A percentile compares a stretch with the other conserved stretches of the same genome.
Evolutionary conservation across 164 flowering plant species (phyloP).

Genomic region (Warburgia ugandensis): DNA sequence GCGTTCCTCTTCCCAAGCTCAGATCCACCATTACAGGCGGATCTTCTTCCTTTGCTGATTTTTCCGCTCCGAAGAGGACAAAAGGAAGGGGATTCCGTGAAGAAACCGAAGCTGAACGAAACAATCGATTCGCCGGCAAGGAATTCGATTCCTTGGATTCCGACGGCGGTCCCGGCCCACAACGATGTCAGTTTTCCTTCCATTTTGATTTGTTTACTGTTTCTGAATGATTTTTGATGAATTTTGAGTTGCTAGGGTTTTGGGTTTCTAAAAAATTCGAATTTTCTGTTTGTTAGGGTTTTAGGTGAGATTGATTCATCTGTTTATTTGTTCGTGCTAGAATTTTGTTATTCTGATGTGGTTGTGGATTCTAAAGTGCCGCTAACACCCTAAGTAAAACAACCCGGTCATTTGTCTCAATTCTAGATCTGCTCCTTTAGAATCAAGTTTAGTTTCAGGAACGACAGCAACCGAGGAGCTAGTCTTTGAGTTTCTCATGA

Average conservation of each 20-base stretch:
- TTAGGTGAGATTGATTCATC: too few relatives aligned
- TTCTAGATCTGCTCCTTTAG: too few relatives aligned
- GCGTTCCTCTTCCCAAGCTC: constrained; percentile 52
- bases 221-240: neutral
- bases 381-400: too few relatives aligned
- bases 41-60: constrained; percentile 14
- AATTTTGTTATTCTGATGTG: too few relatives aligned
- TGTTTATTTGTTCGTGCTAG: too few relatives aligned
- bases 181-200: constrained; percentile 48
- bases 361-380: too few relatives aligned
- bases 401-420: too few relatives aligned
- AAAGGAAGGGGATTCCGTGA: constrained; percentile 87
- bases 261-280: neutral
- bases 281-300: neutral
- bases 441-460: too few relatives aligned
- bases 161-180: constrained; percentile 77
- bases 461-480: too few relatives aligned
- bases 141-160: constrained; percentile 73
- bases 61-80: constrained; percentile 55
- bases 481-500: too few relatives aligned
- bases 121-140: constrained; percentile 47
- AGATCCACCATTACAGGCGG: constrained; percentile 79
- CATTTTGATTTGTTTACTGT: neutral
- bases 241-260: neutral
- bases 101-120: constrained; percentile 52